Base-by-base conservation (phyloP, 441 rosid species). In the Macaranga tanarius region DNA sequence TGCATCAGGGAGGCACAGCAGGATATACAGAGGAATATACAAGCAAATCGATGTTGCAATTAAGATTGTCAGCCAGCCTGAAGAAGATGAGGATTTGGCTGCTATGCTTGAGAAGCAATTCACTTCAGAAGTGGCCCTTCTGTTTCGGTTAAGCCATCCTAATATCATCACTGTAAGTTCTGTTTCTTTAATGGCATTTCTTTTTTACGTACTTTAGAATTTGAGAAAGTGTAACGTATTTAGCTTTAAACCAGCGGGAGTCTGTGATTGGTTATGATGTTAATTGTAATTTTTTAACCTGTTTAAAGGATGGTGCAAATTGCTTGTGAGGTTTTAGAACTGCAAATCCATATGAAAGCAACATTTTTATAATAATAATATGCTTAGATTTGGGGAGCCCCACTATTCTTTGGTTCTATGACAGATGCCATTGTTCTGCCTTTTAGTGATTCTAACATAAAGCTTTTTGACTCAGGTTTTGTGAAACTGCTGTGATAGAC, bases 1-100 rank as follows among this genome's bases (percentile, higher is more conserved):
- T 73, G 96, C 96, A 45, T 82, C 92, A 1, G 92, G 93, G 23
- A 80, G 90, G 76, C 96, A 90, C 67, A 88, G 96, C 75, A 85
- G 96, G 86, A 86, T 90, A 70, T 90, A 90, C 74, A 80, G 88
- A 79, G 96, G 96, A 68, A 77, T 87, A 3, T 90, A 90, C 59
- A 90, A 84, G 81, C 89, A 87, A 76, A 84, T 69, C 73, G 92
- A 88, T 77, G 96, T 88, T 31, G 96, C 96, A 3, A 87, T 90
- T 73, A 90, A 90, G 87, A 81, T 90, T 52, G 77, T 88, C 44
- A 87, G 92, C 79, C 92, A 90, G 75, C 93, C 92, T 3, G 86
- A 87, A 81, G 96, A 90, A 67, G 96, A 90, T 67, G 93, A 76
- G 78, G 81, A 76, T 69, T 76, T 88, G 84, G 93, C 93, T 70